Conservation (phyloP, 306 rosid species). For the Lithocarpus polystachyus region DNA sequence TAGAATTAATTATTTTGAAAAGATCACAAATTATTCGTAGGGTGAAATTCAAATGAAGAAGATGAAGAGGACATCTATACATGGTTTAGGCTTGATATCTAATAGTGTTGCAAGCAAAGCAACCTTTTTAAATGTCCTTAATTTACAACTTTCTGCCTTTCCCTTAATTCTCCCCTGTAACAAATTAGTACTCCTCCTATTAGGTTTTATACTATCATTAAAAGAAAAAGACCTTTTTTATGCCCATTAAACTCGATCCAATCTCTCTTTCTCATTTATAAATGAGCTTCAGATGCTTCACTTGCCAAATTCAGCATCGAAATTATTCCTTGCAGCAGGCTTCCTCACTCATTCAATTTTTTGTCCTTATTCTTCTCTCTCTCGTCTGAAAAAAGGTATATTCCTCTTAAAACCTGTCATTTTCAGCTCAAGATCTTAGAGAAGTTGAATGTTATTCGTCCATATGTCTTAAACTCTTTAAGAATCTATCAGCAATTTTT, state of each 20-base stretch:
- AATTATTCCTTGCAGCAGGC: slow-evolving; percentile 4
- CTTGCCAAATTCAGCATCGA: slow-evolving; percentile 46
- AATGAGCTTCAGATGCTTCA: slow-evolving; percentile 38
- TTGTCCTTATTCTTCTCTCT: background rate
- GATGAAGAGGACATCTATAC: background rate
- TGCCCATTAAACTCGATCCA: background rate
- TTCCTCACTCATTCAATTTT: slow-evolving; percentile 7
- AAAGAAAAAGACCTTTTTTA: background rate
- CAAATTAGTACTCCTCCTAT: background rate
- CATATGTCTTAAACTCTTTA: background rate
- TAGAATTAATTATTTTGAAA: too few relatives aligned
- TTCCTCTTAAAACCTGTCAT: background rate
- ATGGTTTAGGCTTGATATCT: slow-evolving; percentile 12
- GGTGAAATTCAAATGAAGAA: too few relatives aligned
- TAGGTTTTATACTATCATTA: background rate
- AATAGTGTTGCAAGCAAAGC: slow-evolving; percentile 42
- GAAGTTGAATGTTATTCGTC: background rate
- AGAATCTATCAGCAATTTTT: background rate
- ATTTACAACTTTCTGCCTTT: slow-evolving; percentile 16
- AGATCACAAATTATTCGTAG: too few relatives aligned
- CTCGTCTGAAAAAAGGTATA: background rate
- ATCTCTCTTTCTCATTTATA: background rate
- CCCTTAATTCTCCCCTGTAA: background rate
- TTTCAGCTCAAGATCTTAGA: background rate
- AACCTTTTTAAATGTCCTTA: slow-evolving; percentile 21